phyloP scores from a whole-genome alignment of 805 yeast genomes.

The Wickerhamomyces hampshirensis region DNA sequence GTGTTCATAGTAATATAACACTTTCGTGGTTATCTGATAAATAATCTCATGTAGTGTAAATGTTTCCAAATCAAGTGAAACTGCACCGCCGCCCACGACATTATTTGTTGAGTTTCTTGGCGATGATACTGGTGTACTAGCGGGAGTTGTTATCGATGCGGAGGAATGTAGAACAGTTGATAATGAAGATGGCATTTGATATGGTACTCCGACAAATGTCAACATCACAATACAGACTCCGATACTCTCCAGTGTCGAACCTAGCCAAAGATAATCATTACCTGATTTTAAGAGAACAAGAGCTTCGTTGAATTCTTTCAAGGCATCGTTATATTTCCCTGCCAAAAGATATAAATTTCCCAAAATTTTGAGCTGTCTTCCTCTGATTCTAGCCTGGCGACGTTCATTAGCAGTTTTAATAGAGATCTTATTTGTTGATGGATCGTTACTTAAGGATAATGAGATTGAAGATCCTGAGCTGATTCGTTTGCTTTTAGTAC shows the following conservation, averaged over 20 bases:
- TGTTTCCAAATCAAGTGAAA: constrained; percentile 16
- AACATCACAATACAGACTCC: constrained; percentile 62
- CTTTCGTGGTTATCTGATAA: constrained; percentile 32
- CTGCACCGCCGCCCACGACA: constrained; percentile 1
- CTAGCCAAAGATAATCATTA: constrained; percentile 84
- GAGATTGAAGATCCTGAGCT: constrained; percentile 23
- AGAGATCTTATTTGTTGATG: constrained; percentile 32
- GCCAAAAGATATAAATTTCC: constrained; percentile 78
- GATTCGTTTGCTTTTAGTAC: constrained; percentile 38
- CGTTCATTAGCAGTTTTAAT: constrained; percentile 30
- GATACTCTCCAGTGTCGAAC: constrained; percentile 78
- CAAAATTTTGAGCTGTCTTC: constrained; percentile 69
- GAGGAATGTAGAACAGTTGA: constrained; percentile 31
- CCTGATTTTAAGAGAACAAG: constrained; percentile 50
- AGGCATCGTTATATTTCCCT: constrained; percentile 71
- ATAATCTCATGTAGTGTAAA: constrained; percentile 32
- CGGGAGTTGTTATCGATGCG: not conserved
- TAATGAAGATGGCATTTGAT: constrained; percentile 33
- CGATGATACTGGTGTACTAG: constrained; percentile 2
- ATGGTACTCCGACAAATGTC: constrained; percentile 49
- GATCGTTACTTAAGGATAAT: constrained; percentile 18
- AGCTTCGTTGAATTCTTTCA: constrained; percentile 73
- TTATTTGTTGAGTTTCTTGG: constrained; percentile 6
- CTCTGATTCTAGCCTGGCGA: constrained; percentile 46
- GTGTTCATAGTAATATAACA: constrained; percentile 39